These are phyloP conservation scores for Orbilia javanica DNA, from an alignment of 2,329 filamentous ascomycete genomes.

Conservation along the genomic window DNA sequence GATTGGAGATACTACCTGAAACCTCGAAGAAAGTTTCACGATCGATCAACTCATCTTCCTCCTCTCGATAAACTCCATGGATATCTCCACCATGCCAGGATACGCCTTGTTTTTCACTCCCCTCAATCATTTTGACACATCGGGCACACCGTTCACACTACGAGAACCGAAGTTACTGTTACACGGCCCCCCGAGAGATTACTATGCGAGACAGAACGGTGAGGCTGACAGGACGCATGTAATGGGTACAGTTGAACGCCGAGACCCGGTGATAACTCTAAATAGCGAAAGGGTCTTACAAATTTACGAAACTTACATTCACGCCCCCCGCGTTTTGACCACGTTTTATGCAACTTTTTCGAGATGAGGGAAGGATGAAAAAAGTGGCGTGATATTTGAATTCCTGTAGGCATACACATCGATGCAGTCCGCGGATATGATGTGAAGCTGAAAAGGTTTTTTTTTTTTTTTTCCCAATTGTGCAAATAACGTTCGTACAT, in stretches of 20 bases:
- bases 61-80: slow-evolving; percentile 18
- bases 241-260: slow-evolving; percentile 1
- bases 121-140: slow-evolving; percentile 29
- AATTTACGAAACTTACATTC: slow-evolving; percentile 14
- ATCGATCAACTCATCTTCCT: slow-evolving; percentile 36
- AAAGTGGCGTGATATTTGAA: slow-evolving; percentile 33
- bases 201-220: slow-evolving; percentile 11
- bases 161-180: slow-evolving; percentile 11
- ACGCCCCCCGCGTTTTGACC: slow-evolving; percentile 42
- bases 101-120: slow-evolving; percentile 14
- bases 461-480: no score
- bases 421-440: slow-evolving; percentile 1
- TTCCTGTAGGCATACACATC: not conserved
- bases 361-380: not conserved
- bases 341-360: slow-evolving; percentile 21
- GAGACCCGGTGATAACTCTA: slow-evolving; percentile 8
- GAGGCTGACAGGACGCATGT: slow-evolving; percentile 7
- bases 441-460: slow-evolving; percentile 6
- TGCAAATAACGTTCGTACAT: not conserved
- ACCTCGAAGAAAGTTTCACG: slow-evolving; percentile 33
- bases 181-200: slow-evolving; percentile 31
- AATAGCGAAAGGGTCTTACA: slow-evolving; percentile 11
- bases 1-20: slow-evolving; percentile 11
- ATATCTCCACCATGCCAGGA: slow-evolving; percentile 6
- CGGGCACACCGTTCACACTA: slow-evolving; percentile 18